phyloP scores from a whole-genome alignment of 495 filamentous ascomycete species.

The Jackrogersella multiformis region DNA sequence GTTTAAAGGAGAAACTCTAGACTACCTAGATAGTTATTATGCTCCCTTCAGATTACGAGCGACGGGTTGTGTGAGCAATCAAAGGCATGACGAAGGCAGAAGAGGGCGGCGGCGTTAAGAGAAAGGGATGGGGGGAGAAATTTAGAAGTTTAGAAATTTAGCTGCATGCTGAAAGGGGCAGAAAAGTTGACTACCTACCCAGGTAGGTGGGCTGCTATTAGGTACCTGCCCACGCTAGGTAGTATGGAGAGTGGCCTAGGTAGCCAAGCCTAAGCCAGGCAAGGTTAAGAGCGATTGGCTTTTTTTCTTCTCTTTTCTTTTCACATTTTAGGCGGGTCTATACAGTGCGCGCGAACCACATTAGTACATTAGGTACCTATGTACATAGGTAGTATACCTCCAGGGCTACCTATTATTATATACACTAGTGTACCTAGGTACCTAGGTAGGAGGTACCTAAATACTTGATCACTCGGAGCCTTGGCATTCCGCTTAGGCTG shows the following conservation, averaged over 20 bases:
- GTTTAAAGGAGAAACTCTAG: conserved; percentile 27
- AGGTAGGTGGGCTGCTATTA: too few species aligned
- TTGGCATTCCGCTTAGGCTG: conserved; percentile 27
- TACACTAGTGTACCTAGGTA: background rate
- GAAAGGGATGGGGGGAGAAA: conserved; percentile 26
- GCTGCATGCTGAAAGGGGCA: conserved; percentile 29
- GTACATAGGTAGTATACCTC: too few species aligned
- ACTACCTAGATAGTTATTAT: too few species aligned
- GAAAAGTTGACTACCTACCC: conserved; percentile 2
- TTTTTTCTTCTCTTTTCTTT: conserved; percentile 23
- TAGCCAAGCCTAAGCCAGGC: conserved; percentile 10
- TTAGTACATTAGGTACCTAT: conserved; percentile 10
- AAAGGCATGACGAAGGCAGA: conserved; percentile 5
- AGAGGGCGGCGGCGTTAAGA: conserved; percentile 1
- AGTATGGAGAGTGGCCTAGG: too few species aligned
- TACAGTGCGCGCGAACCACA: conserved; percentile 21
- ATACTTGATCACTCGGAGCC: conserved; percentile 3
- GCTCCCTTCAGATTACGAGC: conserved; percentile 29
- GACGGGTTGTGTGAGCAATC: conserved; percentile 15
- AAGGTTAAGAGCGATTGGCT: conserved; percentile 2
- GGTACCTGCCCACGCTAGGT: too few species aligned
- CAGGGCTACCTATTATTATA: too few species aligned
- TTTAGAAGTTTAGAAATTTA: too few species aligned
- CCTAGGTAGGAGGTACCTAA: too few species aligned
- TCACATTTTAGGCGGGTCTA: conserved; percentile 17